phyloP scores from a whole-genome alignment of 164 flowering plant genomes.

The Pachysandra terminalis region DNA sequence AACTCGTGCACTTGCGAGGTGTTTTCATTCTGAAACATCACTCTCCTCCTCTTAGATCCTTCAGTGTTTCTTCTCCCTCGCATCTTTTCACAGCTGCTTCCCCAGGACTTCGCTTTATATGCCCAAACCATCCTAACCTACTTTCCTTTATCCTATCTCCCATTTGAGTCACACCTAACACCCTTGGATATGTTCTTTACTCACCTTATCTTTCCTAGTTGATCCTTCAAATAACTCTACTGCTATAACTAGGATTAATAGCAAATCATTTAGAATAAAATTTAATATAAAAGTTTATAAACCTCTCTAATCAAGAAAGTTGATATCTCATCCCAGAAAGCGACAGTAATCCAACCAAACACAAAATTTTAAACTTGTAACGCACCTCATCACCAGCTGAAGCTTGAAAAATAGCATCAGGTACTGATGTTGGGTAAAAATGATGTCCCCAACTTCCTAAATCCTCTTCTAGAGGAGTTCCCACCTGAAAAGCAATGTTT shows the following conservation, averaged over 20 bases:
- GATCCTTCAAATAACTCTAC: too few relatives aligned
- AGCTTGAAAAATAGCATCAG: constrained; percentile 84
- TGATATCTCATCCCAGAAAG: background rate
- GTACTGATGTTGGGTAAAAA: constrained; percentile 58
- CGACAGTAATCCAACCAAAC: background rate
- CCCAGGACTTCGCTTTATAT: too few relatives aligned
- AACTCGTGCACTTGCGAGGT: too few relatives aligned
- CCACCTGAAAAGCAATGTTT: constrained; percentile 46
- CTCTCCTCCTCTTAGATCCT: too few relatives aligned
- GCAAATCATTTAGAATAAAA: background rate
- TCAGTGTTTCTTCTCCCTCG: too few relatives aligned
- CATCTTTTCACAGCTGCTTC: too few relatives aligned
- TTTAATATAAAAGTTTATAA: background rate
- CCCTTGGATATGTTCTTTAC: too few relatives aligned
- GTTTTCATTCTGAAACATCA: too few relatives aligned
- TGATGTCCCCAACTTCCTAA: constrained; percentile 96
- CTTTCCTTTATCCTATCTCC: too few relatives aligned
- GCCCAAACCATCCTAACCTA: too few relatives aligned
- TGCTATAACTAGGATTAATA: background rate
- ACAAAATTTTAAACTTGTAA: background rate
- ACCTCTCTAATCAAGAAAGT: background rate
- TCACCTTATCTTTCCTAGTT: too few relatives aligned
- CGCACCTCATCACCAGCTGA: constrained; percentile 95
- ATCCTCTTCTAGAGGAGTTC: constrained; percentile 88
- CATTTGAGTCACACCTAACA: too few relatives aligned